phyloP scores from a whole-genome alignment of 139 green algal species.

The Closterium sp. region DNA sequence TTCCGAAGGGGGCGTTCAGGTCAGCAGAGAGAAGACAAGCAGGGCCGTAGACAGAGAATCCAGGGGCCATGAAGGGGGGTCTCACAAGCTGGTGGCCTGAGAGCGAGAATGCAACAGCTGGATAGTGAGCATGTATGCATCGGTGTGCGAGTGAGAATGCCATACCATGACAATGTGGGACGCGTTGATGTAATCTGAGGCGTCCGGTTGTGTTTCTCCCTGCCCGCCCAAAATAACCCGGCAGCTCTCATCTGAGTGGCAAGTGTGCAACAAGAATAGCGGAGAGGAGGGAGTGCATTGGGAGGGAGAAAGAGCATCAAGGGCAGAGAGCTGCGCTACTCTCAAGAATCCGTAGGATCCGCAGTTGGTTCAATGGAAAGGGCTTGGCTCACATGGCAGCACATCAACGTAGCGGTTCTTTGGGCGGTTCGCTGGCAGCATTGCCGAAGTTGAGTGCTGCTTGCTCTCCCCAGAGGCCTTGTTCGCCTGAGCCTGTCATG shows the following conservation, averaged over 20 bases:
- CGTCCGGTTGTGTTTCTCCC: not conserved
- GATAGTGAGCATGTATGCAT: too few species aligned
- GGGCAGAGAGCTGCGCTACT: too few species aligned
- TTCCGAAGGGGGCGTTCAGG: too few species aligned
- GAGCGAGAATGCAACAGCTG: too few species aligned
- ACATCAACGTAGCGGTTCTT: conserved; percentile 34
- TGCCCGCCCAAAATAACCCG: not conserved
- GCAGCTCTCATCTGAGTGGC: not conserved
- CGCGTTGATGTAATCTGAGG: conserved; percentile 24
- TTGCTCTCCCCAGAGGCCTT: not conserved
- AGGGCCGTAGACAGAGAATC: too few species aligned
- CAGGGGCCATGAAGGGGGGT: not conserved
- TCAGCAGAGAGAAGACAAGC: too few species aligned
- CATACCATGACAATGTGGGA: not conserved
- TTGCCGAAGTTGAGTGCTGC: not conserved
- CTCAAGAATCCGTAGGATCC: too few species aligned
- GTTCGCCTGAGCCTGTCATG: not conserved
- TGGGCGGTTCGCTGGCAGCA: not conserved
- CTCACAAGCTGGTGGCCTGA: not conserved
- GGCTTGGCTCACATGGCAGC: conserved; percentile 1
- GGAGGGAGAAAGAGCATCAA: too few species aligned
- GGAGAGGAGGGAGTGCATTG: too few species aligned
- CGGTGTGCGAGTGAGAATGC: not conserved
- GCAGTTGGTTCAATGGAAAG: too few species aligned
- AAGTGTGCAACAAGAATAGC: too few species aligned